Evolutionary conservation across 2,329 filamentous ascomycete genomes (phyloP).

Genomic region (Epichloe aotearoae): DNA sequence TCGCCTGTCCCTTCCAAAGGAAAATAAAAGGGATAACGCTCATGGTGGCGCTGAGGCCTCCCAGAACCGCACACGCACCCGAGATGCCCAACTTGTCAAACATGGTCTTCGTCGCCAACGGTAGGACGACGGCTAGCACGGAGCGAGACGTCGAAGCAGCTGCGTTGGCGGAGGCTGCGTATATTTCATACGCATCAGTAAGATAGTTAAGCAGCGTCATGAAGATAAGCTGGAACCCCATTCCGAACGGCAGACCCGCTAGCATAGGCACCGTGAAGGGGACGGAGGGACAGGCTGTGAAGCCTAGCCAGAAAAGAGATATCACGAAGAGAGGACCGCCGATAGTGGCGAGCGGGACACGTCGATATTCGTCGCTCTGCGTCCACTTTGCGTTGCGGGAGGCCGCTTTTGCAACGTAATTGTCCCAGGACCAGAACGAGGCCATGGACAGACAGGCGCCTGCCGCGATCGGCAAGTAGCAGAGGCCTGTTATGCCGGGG

Average conservation of each 20-base stretch:
- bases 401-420: slow-evolving; percentile 39
- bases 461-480: slow-evolving; percentile 54
- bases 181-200: slow-evolving; percentile 54
- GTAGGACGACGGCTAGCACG: slow-evolving; percentile 72
- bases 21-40: slow-evolving; percentile 38
- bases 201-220: slow-evolving; percentile 52
- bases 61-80: slow-evolving; percentile 39
- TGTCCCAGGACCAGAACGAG: slow-evolving; percentile 54
- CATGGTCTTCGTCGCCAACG: slow-evolving; percentile 39
- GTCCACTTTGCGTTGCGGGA: slow-evolving; percentile 41
- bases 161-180: slow-evolving; percentile 64
- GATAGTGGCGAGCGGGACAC: slow-evolving; percentile 57
- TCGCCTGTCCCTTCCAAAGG: slow-evolving; percentile 38
- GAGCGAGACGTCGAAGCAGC: slow-evolving; percentile 79
- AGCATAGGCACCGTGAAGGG: slow-evolving; percentile 44
- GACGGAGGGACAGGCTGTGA: slow-evolving; percentile 34
- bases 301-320: slow-evolving; percentile 50
- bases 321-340: slow-evolving; percentile 51
- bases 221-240: slow-evolving; percentile 50
- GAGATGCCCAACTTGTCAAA: slow-evolving; percentile 32
- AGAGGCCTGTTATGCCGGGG: slow-evolving; percentile 51
- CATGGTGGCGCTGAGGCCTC: slow-evolving; percentile 35
- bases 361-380: slow-evolving; percentile 49
- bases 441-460: slow-evolving; percentile 46
- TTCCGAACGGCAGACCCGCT: slow-evolving; percentile 47